A percentile compares a stretch with the other conserved stretches of the same genome.
Conservation (phyloP, 2,329 filamentous ascomycete species). For the Verticillium tricorpus region DNA sequence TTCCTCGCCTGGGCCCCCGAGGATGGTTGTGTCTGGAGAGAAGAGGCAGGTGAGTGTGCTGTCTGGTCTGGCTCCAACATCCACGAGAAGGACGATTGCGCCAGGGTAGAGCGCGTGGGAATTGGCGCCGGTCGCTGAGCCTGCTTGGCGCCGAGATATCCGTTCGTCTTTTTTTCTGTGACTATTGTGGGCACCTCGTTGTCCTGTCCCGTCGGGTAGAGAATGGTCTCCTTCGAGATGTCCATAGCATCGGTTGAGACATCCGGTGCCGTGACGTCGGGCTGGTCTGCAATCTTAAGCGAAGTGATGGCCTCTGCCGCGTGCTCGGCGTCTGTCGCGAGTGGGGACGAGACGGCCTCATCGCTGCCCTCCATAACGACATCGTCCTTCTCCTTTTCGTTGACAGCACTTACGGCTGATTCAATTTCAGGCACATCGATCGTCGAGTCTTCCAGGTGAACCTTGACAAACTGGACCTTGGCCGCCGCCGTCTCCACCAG, state of each 20-base stretch:
- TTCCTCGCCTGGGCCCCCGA: background rate
- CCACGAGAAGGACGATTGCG: conserved; percentile 74
- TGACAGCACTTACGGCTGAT: conserved; percentile 1
- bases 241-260: conserved; percentile 5
- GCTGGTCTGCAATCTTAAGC: background rate
- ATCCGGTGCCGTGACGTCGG: background rate
- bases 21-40: background rate
- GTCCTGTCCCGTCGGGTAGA: background rate
- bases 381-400: conserved; percentile 4
- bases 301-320: conserved; percentile 8
- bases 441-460: conserved; percentile 54
- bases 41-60: conserved; percentile 15
- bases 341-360: background rate
- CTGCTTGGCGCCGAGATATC: background rate
- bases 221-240: conserved; percentile 3
- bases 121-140: conserved; percentile 33
- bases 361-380: conserved; percentile 1
- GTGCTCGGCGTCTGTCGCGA: background rate
- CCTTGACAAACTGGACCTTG: conserved; percentile 62
- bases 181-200: background rate
- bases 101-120: conserved; percentile 60
- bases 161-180: background rate
- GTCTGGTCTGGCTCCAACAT: conserved; percentile 61
- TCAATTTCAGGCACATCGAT: conserved; percentile 40
- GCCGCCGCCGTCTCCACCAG: conserved; percentile 55